Base-by-base conservation (phyloP, 2,329 filamentous ascomycete genomes). In the Cadophora gregata region DNA sequence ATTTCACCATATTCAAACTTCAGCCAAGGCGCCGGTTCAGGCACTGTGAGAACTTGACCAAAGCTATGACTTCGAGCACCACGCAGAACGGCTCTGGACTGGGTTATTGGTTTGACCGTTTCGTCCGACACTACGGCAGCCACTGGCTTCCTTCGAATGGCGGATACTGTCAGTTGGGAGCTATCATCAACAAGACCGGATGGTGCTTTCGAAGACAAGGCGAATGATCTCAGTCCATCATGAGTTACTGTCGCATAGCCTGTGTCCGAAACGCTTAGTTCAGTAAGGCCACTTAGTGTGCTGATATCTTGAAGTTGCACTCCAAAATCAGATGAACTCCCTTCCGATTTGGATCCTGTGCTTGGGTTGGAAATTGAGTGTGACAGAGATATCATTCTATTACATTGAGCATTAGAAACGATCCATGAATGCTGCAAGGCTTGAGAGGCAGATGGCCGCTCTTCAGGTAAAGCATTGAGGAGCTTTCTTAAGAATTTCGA, bases 341-440 rank as follows among this genome's bases (percentile, higher is more conserved):
- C 29, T 19, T 36, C 19, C 24, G 19, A 36, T 12, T 36, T 36
- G 31, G 31, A 36, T 36, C 31, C 31, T 36, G 31, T 36, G 31
- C 31, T 36, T 36, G 31, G 12, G 6, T 36, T 36, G 31, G 31
- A 36, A 5, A 36, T 36, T 36, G 31, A 36, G 12, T 36, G 31
- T 36, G 31, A 36, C 31, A 36, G 31, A 36, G 31, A 36, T 36
- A 6, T 36, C 31, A 36, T 36, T 36, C 31, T 36, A 36, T 5
- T 36, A 12, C 31, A 36, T 36, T 36, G 5, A 6, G 50, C 14
- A 38, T 47, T 47, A 12, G 27, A 8, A 36, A 19, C 33, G 24
- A 58, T 66, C 64, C 64, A 66, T 4, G 21, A 21, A 33, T 66
- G 64, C 14, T 63, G 7, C 21, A 66, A 31, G 5, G 64, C 64